Evolutionary conservation across 345 rosid species (phyloP).

Genomic region (Streptanthus diversifolius): DNA sequence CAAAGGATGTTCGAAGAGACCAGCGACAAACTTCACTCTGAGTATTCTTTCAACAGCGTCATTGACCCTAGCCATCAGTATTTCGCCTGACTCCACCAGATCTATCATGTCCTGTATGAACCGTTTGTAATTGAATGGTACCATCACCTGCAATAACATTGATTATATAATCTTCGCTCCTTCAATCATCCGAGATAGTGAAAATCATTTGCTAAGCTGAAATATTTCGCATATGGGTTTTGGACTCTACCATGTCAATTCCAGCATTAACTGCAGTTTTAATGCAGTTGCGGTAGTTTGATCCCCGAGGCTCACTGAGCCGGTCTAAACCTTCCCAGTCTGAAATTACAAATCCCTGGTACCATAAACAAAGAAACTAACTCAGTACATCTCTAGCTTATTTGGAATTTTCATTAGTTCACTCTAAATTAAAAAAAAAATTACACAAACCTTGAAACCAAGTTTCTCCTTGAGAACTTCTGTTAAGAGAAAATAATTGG

Average conservation of each 20-base stretch:
- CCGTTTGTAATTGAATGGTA: slow-evolving; percentile 47
- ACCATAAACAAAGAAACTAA: background rate
- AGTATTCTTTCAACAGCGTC: slow-evolving; percentile 89
- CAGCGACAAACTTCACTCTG: slow-evolving; percentile 79
- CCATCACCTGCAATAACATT: slow-evolving; percentile 48
- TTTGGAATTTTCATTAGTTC: background rate
- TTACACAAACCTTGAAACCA: slow-evolving; percentile 63
- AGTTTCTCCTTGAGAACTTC: slow-evolving; percentile 70
- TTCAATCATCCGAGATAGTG: background rate
- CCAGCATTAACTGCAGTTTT: slow-evolving; percentile 74
- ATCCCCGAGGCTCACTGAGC: slow-evolving; percentile 60
- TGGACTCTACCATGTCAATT: slow-evolving; percentile 65
- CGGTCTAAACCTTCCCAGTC: slow-evolving; percentile 85
- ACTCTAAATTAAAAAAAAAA: background rate
- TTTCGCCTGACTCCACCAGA: slow-evolving; percentile 69
- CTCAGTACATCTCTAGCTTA: background rate
- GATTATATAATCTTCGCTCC: slow-evolving; percentile 26
- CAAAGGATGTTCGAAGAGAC: slow-evolving; percentile 75
- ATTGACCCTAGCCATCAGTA: slow-evolving; percentile 61
- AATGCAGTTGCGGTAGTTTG: slow-evolving; percentile 60
- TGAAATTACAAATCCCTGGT: slow-evolving; percentile 73
- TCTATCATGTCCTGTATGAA: slow-evolving; percentile 49
- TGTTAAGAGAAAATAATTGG: slow-evolving; percentile 58
- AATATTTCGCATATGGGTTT: background rate
- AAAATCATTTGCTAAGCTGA: background rate